A percentile compares a stretch with the other conserved stretches of the same genome.
Conservation (phyloP, 495 filamentous ascomycete species). For the Amorphotheca resinae region DNA sequence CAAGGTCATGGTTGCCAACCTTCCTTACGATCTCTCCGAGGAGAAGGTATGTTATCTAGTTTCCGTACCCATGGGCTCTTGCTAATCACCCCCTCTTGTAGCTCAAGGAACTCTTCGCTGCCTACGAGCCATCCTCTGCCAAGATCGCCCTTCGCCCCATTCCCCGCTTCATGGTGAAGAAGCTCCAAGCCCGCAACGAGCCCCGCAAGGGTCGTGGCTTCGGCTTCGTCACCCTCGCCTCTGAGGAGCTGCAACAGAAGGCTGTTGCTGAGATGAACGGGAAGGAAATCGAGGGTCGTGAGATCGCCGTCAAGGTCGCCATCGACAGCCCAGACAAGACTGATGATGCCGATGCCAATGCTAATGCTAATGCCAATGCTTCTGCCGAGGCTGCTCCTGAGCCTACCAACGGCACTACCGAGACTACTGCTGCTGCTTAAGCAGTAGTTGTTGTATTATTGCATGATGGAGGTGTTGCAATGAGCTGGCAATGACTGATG, state of each 20-base stretch:
- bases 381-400: constrained; percentile 33
- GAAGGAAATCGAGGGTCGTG: constrained; percentile 94
- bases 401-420: constrained; percentile 14
- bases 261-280: constrained; percentile 97
- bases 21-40: constrained; percentile 94
- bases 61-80: constrained; percentile 1
- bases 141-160: constrained; percentile 98
- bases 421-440: constrained; percentile 26
- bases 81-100: too few relatives aligned
- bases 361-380: constrained; percentile 22
- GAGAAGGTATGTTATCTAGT: constrained; percentile 58
- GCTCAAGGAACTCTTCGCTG: constrained; percentile 93
- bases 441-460: constrained; percentile 19
- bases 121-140: constrained; percentile 79
- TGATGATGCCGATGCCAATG: constrained; percentile 63
- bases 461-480: constrained; percentile 18
- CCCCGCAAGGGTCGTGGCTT: constrained; percentile 98
- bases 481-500: constrained; percentile 8
- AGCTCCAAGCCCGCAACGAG: constrained; percentile 94
- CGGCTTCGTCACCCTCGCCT: constrained; percentile 90
- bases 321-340: constrained; percentile 99
- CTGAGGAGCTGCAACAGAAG: constrained; percentile 93
- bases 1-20: constrained; percentile 99
- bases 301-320: constrained; percentile 99
- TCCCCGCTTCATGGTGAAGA: constrained; percentile 99